Evolutionary conservation across 2,329 filamentous ascomycete species (phyloP).

Genomic region (Pseudogymnoascus sp.): DNA sequence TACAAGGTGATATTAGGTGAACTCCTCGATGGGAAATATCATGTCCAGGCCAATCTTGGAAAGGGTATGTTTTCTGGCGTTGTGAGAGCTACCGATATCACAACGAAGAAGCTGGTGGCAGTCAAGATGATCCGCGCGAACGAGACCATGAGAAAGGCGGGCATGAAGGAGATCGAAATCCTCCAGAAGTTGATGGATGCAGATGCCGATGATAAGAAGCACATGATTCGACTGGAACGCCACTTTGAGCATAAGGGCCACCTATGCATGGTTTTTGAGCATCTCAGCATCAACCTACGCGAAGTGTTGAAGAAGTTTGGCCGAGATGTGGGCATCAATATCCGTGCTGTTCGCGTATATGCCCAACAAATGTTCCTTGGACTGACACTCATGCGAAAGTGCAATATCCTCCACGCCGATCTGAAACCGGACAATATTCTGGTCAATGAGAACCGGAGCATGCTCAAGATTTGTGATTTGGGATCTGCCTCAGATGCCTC

Average conservation of each 20-base stretch:
- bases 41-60: slow-evolving; percentile 78
- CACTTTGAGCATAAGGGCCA: slow-evolving; percentile 93
- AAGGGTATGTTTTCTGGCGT: slow-evolving; percentile 96
- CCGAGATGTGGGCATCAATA: slow-evolving; percentile 84
- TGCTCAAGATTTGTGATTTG: slow-evolving; percentile 92
- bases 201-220: slow-evolving; percentile 83
- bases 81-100: slow-evolving; percentile 75
- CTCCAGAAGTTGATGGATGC: slow-evolving; percentile 77
- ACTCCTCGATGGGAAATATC: slow-evolving; percentile 80
- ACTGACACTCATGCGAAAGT: slow-evolving; percentile 79
- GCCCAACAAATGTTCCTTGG: slow-evolving; percentile 92
- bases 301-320: slow-evolving; percentile 95
- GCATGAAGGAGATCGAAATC: slow-evolving; percentile 90
- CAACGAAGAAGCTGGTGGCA: slow-evolving; percentile 70
- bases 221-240: slow-evolving; percentile 80
- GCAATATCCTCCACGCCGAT: slow-evolving; percentile 91
- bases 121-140: slow-evolving; percentile 99
- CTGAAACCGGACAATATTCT: slow-evolving; percentile 97
- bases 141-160: slow-evolving; percentile 85
- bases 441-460: slow-evolving; percentile 74
- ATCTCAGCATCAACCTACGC: slow-evolving; percentile 84
- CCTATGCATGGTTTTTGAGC: slow-evolving; percentile 94
- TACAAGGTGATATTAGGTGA: slow-evolving; percentile 94
- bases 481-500: slow-evolving; percentile 90
- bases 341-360: slow-evolving; percentile 80